Percentiles rank a stretch among this genome's conserved stretches.
phyloP scores from a whole-genome alignment of 352 stramenopile species.

The Pelagophyceae sp. region DNA sequence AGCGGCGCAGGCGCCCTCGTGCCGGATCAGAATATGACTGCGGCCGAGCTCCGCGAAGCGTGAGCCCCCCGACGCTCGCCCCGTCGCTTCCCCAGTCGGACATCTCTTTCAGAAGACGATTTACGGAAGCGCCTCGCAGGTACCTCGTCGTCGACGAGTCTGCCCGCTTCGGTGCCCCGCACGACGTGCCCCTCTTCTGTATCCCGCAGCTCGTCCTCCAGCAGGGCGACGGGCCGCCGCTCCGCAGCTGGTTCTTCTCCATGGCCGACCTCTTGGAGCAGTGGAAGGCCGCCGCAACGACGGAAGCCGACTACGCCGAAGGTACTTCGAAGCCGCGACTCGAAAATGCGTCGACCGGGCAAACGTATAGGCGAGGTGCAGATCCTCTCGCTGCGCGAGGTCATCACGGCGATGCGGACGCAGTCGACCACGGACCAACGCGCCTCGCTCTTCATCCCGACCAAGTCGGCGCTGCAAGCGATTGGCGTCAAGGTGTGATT shows the following conservation, averaged over 20 bases:
- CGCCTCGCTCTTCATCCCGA: neutral
- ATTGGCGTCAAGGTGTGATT: neutral
- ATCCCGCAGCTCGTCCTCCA: neutral
- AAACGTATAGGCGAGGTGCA: neutral
- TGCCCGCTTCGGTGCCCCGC: neutral
- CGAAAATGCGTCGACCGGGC: too few relatives aligned
- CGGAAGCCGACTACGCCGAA: neutral
- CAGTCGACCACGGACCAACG: neutral
- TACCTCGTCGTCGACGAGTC: neutral
- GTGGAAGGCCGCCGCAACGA: neutral
- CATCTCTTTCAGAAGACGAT: too few relatives aligned
- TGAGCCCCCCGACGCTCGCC: too few relatives aligned
- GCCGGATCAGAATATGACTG: too few relatives aligned
- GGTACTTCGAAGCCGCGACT: too few relatives aligned
- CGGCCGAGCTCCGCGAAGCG: too few relatives aligned
- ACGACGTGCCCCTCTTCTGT: neutral
- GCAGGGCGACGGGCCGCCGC: neutral
- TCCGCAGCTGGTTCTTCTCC: neutral
- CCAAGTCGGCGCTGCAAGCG: neutral
- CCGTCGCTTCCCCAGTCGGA: too few relatives aligned
- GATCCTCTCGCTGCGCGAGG: neutral
- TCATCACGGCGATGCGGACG: neutral
- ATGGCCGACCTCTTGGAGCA: neutral
- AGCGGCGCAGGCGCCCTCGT: neutral
- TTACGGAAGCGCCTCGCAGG: too few relatives aligned